Conservation (phyloP, 2,329 filamentous ascomycete species). For the Diaporthe citrichinensis region DNA sequence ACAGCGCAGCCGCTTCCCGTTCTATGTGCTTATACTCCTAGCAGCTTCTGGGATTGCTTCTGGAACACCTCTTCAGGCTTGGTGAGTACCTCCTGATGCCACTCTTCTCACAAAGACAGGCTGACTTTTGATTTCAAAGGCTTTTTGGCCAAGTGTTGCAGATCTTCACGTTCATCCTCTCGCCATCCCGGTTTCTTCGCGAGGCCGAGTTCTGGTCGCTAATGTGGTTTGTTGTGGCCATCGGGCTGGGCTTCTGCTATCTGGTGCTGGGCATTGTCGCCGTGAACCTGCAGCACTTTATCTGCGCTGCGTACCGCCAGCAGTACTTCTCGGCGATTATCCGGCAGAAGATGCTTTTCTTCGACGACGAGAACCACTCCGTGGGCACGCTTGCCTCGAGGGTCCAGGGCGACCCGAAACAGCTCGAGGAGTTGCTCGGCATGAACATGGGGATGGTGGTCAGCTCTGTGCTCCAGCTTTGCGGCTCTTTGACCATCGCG, state of each 20-base stretch:
- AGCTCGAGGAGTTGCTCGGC: constrained; percentile 74
- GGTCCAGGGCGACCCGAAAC: constrained; percentile 69
- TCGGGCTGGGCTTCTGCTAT: constrained; percentile 49
- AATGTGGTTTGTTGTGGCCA: constrained; percentile 67
- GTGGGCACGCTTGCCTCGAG: constrained; percentile 72
- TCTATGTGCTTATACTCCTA: constrained; percentile 65
- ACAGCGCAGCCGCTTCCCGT: constrained; percentile 64
- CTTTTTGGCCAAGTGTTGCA: constrained; percentile 67
- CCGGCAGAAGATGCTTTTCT: constrained; percentile 71
- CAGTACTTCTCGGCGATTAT: constrained; percentile 74
- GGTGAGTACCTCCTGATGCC: not conserved
- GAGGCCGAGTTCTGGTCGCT: constrained; percentile 72
- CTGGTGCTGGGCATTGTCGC: constrained; percentile 62
- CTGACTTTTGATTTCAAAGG: constrained; percentile 51
- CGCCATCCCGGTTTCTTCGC: constrained; percentile 53
- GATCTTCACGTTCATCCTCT: constrained; percentile 58
- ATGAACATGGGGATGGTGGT: constrained; percentile 74
- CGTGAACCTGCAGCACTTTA: constrained; percentile 59
- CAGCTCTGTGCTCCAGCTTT: constrained; percentile 75
- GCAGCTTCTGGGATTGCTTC: constrained; percentile 49
- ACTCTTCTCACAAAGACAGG: not conserved
- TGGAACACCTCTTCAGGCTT: constrained; percentile 45
- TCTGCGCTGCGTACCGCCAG: constrained; percentile 69
- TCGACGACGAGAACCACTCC: constrained; percentile 72
- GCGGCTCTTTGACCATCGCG: constrained; percentile 75